Percentiles rank a stretch among this genome's conserved stretches.
Conservation (phyloP, 495 filamentous ascomycete species). For the Cryomyces minteri region DNA sequence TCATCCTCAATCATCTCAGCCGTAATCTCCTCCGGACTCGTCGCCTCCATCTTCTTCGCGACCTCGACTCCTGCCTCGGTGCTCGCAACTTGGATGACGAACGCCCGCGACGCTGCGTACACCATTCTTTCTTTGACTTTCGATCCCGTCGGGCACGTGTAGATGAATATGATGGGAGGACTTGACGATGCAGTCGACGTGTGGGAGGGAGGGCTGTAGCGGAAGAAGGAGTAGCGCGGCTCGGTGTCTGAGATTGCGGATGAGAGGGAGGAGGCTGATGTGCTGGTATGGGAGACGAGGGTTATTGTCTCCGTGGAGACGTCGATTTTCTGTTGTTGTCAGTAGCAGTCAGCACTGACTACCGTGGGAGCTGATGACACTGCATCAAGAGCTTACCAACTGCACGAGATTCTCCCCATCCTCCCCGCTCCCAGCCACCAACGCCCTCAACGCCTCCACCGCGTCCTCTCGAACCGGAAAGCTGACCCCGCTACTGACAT, state of each 20-base stretch:
- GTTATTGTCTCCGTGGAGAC: constrained; percentile 59
- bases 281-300: constrained; percentile 38
- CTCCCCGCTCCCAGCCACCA: constrained; percentile 24
- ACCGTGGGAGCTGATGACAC: background rate
- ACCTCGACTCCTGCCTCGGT: constrained; percentile 52
- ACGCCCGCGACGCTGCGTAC: constrained; percentile 67
- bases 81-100: constrained; percentile 47
- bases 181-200: background rate
- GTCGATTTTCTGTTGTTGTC: constrained; percentile 43
- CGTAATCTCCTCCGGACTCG: constrained; percentile 60
- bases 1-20: constrained; percentile 52
- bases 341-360: background rate
- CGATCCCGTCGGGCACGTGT: constrained; percentile 65
- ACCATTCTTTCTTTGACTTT: constrained; percentile 92
- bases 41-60: constrained; percentile 61
- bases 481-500: constrained; percentile 27
- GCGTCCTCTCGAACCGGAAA: constrained; percentile 52
- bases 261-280: constrained; percentile 29
- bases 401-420: constrained; percentile 49
- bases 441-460: constrained; percentile 30
- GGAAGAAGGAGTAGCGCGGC: constrained; percentile 84
- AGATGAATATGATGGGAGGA: constrained; percentile 65
- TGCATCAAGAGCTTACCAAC: constrained; percentile 36
- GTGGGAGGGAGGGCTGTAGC: constrained; percentile 34
- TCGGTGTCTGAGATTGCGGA: constrained; percentile 55